Base-by-base conservation (phyloP, 2,329 filamentous ascomycete species). In the Alternaria rosae region DNA sequence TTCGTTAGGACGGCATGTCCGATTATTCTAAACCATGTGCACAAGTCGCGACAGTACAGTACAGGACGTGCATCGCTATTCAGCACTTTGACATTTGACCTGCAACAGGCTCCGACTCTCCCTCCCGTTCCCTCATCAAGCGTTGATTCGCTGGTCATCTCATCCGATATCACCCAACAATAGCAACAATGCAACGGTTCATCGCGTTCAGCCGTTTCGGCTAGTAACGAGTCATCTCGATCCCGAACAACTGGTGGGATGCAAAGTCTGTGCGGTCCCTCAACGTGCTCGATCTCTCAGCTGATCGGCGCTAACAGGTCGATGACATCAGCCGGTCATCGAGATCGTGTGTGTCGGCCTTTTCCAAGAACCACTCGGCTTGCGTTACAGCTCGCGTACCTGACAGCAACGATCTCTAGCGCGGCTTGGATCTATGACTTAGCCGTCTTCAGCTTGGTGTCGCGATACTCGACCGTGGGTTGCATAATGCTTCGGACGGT, bases 261-360 rank as follows among this genome's bases (percentile, higher is more conserved):
- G 47, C 20, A 21, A 30, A 50, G 28, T 30, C 47, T 8, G 47
- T 50, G 47, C 47, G 17, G 28, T 30, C 30, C 32, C 17, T 57
- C 32, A 48, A 53, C 47, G 42, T 20, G 12, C 25, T 41, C 54
- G 54, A 58, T 58, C 54, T 41, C 21, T 26, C 30, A 23, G 43
- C 35, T 59, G 59, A 62, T 62, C 59, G 44, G 35, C 59, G 55
- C 59, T 62, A 62, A 23, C 44, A 59, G 21, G 7, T 62, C 35
- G 7, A 62, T 62, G 59, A 62, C 59, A 62, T 62, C 59, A 62
- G 50, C 12, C 26, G 20, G 25, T 7, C 42, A 58, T 54, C 54
- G 28, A 47, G 58, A 58, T 61, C 54, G 54, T 21, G 20, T 13
- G 12, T 32, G 23, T 53, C 25, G 47, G 48, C 21, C 12, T 32